phyloP scores from a whole-genome alignment of 495 filamentous ascomycete species.

The Arthonia radiata region DNA sequence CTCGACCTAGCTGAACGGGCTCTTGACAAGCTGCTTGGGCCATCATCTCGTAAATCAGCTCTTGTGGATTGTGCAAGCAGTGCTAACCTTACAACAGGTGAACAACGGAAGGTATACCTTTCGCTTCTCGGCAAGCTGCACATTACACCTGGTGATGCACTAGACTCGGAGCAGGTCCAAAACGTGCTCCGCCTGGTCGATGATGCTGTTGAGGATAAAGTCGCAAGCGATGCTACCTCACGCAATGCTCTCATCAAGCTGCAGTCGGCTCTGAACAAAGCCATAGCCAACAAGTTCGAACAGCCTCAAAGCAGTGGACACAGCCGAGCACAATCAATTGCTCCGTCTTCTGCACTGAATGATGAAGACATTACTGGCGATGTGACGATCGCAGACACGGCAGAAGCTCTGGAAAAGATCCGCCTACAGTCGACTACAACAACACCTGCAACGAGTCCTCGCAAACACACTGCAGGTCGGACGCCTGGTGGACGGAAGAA shows the following conservation, averaged over 20 bases:
- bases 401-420: no score
- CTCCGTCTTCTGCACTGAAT: no score
- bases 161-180: constrained; percentile 11
- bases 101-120: constrained; percentile 65
- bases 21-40: constrained; percentile 28
- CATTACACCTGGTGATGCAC: constrained; percentile 21
- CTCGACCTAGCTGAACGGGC: constrained; percentile 37
- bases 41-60: constrained; percentile 9
- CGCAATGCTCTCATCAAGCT: constrained; percentile 60
- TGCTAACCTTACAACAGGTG: constrained; percentile 27
- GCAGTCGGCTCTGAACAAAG: constrained; percentile 38
- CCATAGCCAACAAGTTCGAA: no score
- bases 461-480: no score
- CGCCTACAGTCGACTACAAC: no score
- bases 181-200: constrained; percentile 11
- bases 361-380: no score
- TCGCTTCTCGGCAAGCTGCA: constrained; percentile 62
- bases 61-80: constrained; percentile 13
- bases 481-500: no score
- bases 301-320: no score
- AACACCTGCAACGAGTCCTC: no score
- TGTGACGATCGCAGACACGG: no score
- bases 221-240: constrained; percentile 43
- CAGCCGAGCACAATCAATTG: no score
- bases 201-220: constrained; percentile 20